Base-by-base conservation (phyloP, 805 yeast genomes). In the Tetrapisispora iriomotensis region DNA sequence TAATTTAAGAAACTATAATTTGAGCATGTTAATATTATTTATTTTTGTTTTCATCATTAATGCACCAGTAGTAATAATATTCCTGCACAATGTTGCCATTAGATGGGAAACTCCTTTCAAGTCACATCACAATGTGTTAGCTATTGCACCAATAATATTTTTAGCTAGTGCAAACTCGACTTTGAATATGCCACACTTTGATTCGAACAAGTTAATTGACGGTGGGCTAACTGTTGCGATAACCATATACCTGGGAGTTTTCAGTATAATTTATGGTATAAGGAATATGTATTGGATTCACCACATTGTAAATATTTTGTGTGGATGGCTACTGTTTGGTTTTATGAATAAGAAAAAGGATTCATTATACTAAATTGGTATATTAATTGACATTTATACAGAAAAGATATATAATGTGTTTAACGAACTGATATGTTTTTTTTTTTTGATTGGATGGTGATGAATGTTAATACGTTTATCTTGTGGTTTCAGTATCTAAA, bases 271-370 rank as follows among this genome's bases (percentile, higher is more conserved):
- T 8, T 85, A 77, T 60, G 96, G 96, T 2, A 68, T 82, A 6
- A 72, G 88, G 53, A 82, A 85, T 51, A 69, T 90, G n/a, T 88
- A 74, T 59, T 84, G 88, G 83, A 62, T 87, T 34, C 92, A 87
- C 50, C 82, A 83, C 54, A 58, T 86, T 37, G 71, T 82, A 40
- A 86, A 86, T 56, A 56, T 80, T 14, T 61, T 79, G 39, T 70
- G 78, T 55, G 71, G 79, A 2, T 54, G 59, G 59, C 50, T 18
- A 31, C 44, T 26, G 38, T 34, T 39, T 2, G 36, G 34, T 3
- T 33, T 33, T 15, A n/a, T 33, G 28, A 33, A n/a, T n/a, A n/a
- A n/a, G n/a, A n/a, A 33, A 14, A 23, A 18, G 12, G 13, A 33
- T 33, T 19, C 5, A 23, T 15, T 22, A 8, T 15, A 33, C 14